Conservation (phyloP, 2,329 filamentous ascomycete species). For the Ceratocystis smalleyi region DNA sequence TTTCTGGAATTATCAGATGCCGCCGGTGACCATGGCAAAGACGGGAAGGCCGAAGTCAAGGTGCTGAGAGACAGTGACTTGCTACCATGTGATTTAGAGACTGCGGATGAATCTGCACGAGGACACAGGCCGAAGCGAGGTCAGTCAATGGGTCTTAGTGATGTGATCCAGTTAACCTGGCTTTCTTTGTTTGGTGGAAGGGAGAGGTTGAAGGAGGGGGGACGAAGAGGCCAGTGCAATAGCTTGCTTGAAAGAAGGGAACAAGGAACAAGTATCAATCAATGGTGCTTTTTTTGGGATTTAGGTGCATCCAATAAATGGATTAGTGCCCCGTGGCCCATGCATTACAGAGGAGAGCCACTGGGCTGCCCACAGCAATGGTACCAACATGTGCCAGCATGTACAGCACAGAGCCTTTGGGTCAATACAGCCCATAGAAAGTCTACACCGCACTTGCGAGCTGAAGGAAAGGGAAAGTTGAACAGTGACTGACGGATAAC, state of each 20-base stretch:
- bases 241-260: neutral
- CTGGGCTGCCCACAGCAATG: neutral
- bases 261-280: constrained; percentile 1
- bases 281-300: neutral
- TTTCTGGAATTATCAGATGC: constrained; percentile 33
- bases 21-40: constrained; percentile 55
- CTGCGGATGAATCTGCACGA: constrained; percentile 9
- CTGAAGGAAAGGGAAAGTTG: neutral
- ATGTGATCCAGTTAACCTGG: neutral
- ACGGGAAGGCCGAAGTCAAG: constrained; percentile 54
- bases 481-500: neutral
- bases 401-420: no score
- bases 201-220: neutral
- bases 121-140: neutral
- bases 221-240: neutral
- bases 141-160: constrained; percentile 18
- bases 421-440: neutral
- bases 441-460: constrained; percentile 15
- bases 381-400: no score
- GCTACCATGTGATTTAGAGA: constrained; percentile 14
- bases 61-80: constrained; percentile 51
- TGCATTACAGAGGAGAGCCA: constrained; percentile 17
- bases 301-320: constrained; percentile 2
- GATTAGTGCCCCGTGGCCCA: constrained; percentile 16
- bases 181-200: constrained; percentile 1